Base-by-base conservation (phyloP, 768 basidiomycete species). In the Butyriboletus loyo region DNA sequence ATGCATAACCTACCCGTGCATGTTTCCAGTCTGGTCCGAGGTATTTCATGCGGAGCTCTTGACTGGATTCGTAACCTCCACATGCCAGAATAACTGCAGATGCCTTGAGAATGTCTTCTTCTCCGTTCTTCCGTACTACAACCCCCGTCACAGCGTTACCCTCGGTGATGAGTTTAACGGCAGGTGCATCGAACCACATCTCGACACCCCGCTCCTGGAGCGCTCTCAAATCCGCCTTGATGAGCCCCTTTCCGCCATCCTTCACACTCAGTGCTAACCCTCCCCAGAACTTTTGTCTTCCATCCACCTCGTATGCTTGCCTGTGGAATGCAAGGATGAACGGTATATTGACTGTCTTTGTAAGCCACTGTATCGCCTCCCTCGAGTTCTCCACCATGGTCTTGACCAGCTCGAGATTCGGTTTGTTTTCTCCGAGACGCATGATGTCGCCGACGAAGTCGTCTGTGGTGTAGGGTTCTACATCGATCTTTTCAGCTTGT, bases 271-370 rank as follows among this genome's bases (percentile, higher is more conserved):
- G 73, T 9, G 77, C 83, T 68, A 87, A 68, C 7, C 85, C 86
- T 21, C 86, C 85, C 85, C 85, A 87, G 60, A 87, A 87, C 54
- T 76, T 83, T 57, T 83, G 78, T 50, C 78, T 72, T 36, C 83
- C 84, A 21, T 77, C 68, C 27, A 86, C 78, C 49, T 82, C 76
- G 65, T 86, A 87, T 10, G 86, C 85, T 62, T 87, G 85, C 10
- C 85, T 73, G 61, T 86, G 75, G 63, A 84, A 84, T 7, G 84
- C 76, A 21, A 87, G 67, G 22, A 67, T 67, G 67, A 85, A 87
- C 2, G 80, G 80, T 1, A 86, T 64, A 7, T 73, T 68, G 31
- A 82, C 76, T 17, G 66, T 67, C 36, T 73, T 67, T 15, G 77
- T 75, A 28, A 88, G 73, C 85, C 86, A 88, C 15, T 64, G 67